phyloP scores from a whole-genome alignment of 805 yeast genomes.

The Starmerella tilneyi region DNA sequence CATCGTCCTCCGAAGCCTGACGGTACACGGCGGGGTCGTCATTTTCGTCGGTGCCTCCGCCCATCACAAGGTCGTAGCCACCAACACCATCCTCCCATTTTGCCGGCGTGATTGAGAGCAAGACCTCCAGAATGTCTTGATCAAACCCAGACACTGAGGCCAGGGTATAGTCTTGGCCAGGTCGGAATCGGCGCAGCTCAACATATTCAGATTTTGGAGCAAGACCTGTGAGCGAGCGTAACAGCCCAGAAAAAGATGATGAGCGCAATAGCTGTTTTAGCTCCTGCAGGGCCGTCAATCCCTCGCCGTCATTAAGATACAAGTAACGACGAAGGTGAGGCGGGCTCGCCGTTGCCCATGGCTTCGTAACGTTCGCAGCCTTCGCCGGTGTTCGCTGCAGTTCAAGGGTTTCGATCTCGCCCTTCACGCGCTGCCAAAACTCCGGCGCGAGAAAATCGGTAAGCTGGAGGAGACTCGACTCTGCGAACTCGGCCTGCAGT shows the following conservation, averaged over 20 bases:
- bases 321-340: conserved; percentile 85
- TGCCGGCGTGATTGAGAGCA: conserved; percentile 71
- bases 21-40: conserved; percentile 78
- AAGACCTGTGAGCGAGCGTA: conserved; percentile 51
- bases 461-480: conserved; percentile 62
- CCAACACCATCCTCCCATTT: conserved; percentile 82
- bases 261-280: conserved; percentile 54
- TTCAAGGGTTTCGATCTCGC: conserved; percentile 46
- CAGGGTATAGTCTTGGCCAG: conserved; percentile 85
- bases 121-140: conserved; percentile 57
- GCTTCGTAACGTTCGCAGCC: conserved; percentile 29
- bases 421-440: conserved; percentile 40
- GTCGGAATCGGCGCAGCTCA: conserved; percentile 77
- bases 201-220: conserved; percentile 53
- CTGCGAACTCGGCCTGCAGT: conserved; percentile 46
- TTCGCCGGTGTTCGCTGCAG: conserved; percentile 21
- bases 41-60: conserved; percentile 36
- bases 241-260: conserved; percentile 57
- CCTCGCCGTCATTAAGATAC: conserved; percentile 50
- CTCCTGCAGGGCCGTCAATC: conserved; percentile 27
- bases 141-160: conserved; percentile 54
- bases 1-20: conserved; percentile 48
- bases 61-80: conserved; percentile 89
- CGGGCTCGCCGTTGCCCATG: conserved; percentile 89
- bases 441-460: conserved; percentile 50